These are phyloP conservation scores for Teunomyces lycoperdinae DNA, from an alignment of 805 yeast genomes.

Conservation along the genomic window DNA sequence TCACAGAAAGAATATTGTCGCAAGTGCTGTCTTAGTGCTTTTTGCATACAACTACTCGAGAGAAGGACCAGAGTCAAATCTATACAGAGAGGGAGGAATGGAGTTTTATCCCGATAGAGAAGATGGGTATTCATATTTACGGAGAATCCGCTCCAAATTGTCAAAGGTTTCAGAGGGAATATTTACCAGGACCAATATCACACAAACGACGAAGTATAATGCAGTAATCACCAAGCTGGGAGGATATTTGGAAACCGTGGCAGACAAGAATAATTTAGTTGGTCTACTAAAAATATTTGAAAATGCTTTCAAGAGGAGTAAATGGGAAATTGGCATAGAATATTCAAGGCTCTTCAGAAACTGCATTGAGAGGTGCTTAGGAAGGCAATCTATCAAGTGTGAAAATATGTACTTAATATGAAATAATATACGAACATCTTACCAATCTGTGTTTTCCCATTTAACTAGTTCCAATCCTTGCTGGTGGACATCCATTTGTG, in stretches of 20 bases:
- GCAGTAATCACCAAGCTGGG: conserved; percentile 42
- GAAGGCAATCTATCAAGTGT: conserved; percentile 44
- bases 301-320: conserved; percentile 29
- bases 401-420: conserved; percentile 45
- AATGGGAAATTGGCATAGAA: conserved; percentile 60
- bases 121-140: conserved; percentile 48
- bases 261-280: conserved; percentile 46
- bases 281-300: conserved; percentile 54
- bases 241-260: conserved; percentile 34
- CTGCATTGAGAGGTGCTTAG: conserved; percentile 54
- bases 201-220: conserved; percentile 37
- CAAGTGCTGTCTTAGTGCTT: conserved; percentile 40
- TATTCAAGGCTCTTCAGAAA: conserved; percentile 50
- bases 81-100: conserved; percentile 15
- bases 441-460: conserved; percentile 66
- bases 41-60: conserved; percentile 52
- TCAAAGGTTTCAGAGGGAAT: conserved; percentile 26
- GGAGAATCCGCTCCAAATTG: conserved; percentile 46
- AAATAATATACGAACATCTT: conserved; percentile 1
- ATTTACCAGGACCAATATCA: conserved; percentile 5
- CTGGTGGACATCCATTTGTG: conserved; percentile 65
- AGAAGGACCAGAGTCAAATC: conserved; percentile 45
- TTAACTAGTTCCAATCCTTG: conserved; percentile 58
- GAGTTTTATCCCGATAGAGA: conserved; percentile 37
- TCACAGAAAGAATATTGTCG: conserved; percentile 40